Evolutionary conservation across 2,329 filamentous ascomycete species (phyloP), one percentile per base, ranked within the genome.

Genomic region (Epicoccum sorghinum): DNA sequence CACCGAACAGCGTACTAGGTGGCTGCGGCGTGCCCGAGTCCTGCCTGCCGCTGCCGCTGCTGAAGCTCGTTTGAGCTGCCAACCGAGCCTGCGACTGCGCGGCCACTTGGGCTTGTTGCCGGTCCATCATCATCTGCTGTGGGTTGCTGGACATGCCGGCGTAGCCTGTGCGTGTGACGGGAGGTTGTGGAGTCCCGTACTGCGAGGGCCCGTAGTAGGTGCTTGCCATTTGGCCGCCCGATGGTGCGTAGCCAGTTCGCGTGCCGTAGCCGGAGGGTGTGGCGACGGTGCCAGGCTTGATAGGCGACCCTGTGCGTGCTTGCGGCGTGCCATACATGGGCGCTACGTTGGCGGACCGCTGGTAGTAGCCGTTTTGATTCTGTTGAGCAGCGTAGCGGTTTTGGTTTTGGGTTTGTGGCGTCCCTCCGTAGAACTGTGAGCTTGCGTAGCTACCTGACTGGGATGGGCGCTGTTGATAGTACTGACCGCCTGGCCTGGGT

Each of bases 21-120:
- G 72, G 73, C 52, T 75, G 73, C 4, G 73, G 73, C 14, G 73
- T 75, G 4, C 71, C 70, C 14, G 71, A 74, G 8, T 63, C 70
- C 52, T 69, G 68, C 40, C 69, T 64, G 45, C 60, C 27, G 27
- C 27, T 9, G 27, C 27, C 27, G 18, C 18, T 69, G 37, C 60
- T 68, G 43, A 74, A 70, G 55, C 66, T 72, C 25, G 66, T 72
- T 41, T 74, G 71, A 30, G 72, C 71, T 13, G 71, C 69, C 14
- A 74, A 55, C 7, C 71, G 67, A 7, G 72, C 72, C 59, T 74
- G 71, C 24, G 71, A 66, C 44, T 75, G 73, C 9, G 66, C 61
- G 5, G 59, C 66, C 25, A 59, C 59, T 56, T 70, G 70, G 14
- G 61, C 65, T 48, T 70, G 70, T 44, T 73, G 69, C 33, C 69